Evolutionary conservation across 106 monocot species (phyloP), one percentile per base, ranked within the genome.

Genomic region (Dioscorea zingiberensis): DNA sequence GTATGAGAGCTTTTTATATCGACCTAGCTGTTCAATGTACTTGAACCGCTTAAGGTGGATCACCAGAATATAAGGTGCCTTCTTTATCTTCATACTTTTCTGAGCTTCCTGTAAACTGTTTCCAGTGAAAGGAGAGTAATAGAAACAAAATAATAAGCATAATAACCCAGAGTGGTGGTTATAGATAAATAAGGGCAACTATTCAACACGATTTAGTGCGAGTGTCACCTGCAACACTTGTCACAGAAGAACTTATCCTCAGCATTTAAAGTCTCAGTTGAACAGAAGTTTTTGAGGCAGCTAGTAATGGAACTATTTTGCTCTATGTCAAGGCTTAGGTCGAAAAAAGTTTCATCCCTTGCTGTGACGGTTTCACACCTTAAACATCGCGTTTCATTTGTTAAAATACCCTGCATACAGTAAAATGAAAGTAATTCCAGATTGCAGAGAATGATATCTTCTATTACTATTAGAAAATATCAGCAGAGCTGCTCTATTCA

Each of bases 211-310:
- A 0, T 38, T 38, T 38, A 38, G 38, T 8, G 38, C 38, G 38
- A 38, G 38, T 10, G 10, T 38, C 38, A 84, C 79, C 84, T 80
- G 79, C 79, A 84, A 51, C 84, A 84, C 44, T 84, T 80, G 65
- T 80, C 84, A 23, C 84, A 84, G 64, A 84, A 84, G 76, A 84
- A 84, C 54, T 84, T 84, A 48, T 84, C 84, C 63, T 84, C 80
- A 22, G 84, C 79, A 69, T 84, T 84, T 55, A 80, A 55, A 24
- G 84, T 84, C 68, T 84, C 83, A 14, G 75, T 84, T 44, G 83
- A 84, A 55, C 83, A 76, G 57, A 84, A 84, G 56, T 84, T 84
- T 75, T 79, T 84, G 13, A 84, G 75, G 27, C 83, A 84, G 60
- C 83, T 84, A 19, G 83, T 84, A 25, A 84, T 71, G 24, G 83